A percentile compares a stretch with the other conserved stretches of the same genome.
Evolutionary conservation across 768 basidiomycete species (phyloP).

Genomic region (Calvatia gigantea): DNA sequence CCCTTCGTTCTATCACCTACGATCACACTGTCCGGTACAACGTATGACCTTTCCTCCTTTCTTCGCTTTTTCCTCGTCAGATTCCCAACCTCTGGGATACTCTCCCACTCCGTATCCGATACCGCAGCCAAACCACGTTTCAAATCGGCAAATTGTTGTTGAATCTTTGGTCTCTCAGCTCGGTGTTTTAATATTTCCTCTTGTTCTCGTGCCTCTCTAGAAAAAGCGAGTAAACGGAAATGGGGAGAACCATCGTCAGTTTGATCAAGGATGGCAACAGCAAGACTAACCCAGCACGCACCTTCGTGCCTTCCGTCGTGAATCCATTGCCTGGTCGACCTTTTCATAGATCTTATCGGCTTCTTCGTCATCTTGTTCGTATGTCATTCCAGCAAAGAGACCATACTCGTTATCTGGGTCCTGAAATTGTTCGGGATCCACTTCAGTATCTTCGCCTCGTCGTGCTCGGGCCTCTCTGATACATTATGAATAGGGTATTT

Average conservation of each 20-base stretch:
- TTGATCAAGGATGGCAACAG: slow-evolving; percentile 22
- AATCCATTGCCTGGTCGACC: slow-evolving; percentile 92
- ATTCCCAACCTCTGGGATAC: slow-evolving; percentile 94
- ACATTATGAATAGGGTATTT: background rate
- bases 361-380: slow-evolving; percentile 97
- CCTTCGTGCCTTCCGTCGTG: slow-evolving; percentile 75
- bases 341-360: slow-evolving; percentile 92
- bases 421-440: slow-evolving; percentile 89
- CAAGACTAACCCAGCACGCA: slow-evolving; percentile 49
- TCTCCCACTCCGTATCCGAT: slow-evolving; percentile 92
- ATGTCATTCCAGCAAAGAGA: slow-evolving; percentile 91
- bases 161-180: slow-evolving; percentile 89
- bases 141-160: slow-evolving; percentile 92
- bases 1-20: slow-evolving; percentile 77
- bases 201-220: slow-evolving; percentile 72
- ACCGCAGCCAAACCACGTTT: slow-evolving; percentile 87
- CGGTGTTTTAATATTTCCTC: slow-evolving; percentile 71
- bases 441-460: slow-evolving; percentile 84
- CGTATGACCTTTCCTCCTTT: slow-evolving; percentile 82
- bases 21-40: slow-evolving; percentile 90
- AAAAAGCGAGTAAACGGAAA: background rate
- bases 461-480: slow-evolving; percentile 78
- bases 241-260: slow-evolving; percentile 20
- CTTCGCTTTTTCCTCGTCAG: slow-evolving; percentile 88
- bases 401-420: slow-evolving; percentile 98